Percentiles rank a stretch among this genome's conserved stretches.
Evolutionary conservation across 148 eudicot genomes (phyloP).

Genomic region (Simmondsia chinensis): DNA sequence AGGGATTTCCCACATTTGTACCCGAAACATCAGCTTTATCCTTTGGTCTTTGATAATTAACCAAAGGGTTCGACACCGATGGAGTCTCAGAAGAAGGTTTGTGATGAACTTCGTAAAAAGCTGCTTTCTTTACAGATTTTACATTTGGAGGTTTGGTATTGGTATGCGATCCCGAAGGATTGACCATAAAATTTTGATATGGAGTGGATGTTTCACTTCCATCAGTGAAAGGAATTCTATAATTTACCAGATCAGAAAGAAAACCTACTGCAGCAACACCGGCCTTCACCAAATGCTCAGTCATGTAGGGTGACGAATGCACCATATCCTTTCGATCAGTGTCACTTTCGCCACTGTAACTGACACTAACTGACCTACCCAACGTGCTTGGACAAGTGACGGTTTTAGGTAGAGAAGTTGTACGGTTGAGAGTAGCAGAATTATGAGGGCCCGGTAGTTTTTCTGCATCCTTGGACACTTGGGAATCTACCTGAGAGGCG

Average conservation of each 20-base stretch:
- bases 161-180: slow-evolving; percentile 31
- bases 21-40: slow-evolving; percentile 23
- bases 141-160: slow-evolving; percentile 33
- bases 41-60: slow-evolving; percentile 22
- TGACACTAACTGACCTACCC: slow-evolving; percentile 27
- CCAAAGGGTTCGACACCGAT: slow-evolving; percentile 23
- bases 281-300: slow-evolving; percentile 68
- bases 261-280: slow-evolving; percentile 77
- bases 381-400: slow-evolving; percentile 20
- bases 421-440: slow-evolving; percentile 18
- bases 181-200: slow-evolving; percentile 36
- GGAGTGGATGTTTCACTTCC: slow-evolving; percentile 38
- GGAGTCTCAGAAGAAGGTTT: slow-evolving; percentile 28
- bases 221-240: slow-evolving; percentile 51
- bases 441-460: slow-evolving; percentile 29
- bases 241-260: slow-evolving; percentile 59
- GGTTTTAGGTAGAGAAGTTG: slow-evolving; percentile 34
- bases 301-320: slow-evolving; percentile 41
- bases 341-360: slow-evolving; percentile 21
- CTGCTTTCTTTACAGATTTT: slow-evolving; percentile 26
- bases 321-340: slow-evolving; percentile 21
- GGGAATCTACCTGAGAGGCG: slow-evolving; percentile 29
- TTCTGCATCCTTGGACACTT: slow-evolving; percentile 30
- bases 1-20: slow-evolving; percentile 6
- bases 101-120: slow-evolving; percentile 15